Conservation (phyloP, 1,284 basidiomycete genomes). For the Trametes polyzona region DNA sequence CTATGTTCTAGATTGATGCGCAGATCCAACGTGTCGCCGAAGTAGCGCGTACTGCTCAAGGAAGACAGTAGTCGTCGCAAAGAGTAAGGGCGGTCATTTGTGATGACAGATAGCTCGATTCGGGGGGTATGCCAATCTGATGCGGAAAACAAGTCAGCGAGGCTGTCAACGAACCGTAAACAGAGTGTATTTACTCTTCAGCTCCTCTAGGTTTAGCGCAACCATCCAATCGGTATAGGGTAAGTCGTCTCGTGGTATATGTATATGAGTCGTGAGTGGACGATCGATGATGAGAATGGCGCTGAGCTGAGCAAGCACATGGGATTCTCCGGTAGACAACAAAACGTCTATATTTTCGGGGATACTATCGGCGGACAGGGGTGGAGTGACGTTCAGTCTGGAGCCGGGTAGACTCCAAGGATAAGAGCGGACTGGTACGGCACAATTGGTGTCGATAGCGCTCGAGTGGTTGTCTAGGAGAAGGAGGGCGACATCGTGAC, state of each 20-base stretch:
- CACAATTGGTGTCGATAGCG: conserved; percentile 7
- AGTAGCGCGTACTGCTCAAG: conserved; percentile 61
- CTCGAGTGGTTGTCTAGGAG: conserved; percentile 1
- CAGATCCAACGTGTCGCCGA: conserved; percentile 65
- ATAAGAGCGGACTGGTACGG: background rate
- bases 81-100: conserved; percentile 75
- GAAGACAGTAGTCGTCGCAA: conserved; percentile 69
- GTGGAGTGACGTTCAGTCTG: too few species aligned
- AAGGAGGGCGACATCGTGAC: conserved; percentile 34
- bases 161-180: too few species aligned
- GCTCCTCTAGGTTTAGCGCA: conserved; percentile 56
- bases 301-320: background rate
- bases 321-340: conserved; percentile 6
- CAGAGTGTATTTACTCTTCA: conserved; percentile 47
- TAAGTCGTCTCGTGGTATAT: conserved; percentile 57
- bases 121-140: conserved; percentile 75
- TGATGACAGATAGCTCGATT: conserved; percentile 74
- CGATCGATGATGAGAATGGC: background rate
- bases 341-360: conserved; percentile 23
- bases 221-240: conserved; percentile 68
- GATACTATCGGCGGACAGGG: background rate
- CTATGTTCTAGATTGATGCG: conserved; percentile 79
- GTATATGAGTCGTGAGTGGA: conserved; percentile 8
- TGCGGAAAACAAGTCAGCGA: background rate
- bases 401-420: too few species aligned